Evolutionary conservation across 116 monocot species (phyloP), one percentile per base, ranked within the genome.

Genomic region (Iris pallida): DNA sequence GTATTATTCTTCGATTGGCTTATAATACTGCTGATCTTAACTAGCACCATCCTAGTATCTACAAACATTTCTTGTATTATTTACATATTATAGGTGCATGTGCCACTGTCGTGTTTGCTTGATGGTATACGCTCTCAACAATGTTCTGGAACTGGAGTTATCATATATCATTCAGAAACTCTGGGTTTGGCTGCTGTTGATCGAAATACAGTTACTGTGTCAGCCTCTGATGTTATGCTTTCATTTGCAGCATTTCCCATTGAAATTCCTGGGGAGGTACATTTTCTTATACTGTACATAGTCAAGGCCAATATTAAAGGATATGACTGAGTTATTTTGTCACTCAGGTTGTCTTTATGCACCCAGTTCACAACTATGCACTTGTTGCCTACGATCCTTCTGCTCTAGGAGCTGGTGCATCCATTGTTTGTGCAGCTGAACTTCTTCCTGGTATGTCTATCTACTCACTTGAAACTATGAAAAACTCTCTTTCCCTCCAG

Each of bases 191-290:
- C 58, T 49, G 87, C 71, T 75, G 84, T 93, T 71, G 93, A 93
- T 56, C 82, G 75, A 70, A 93, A 89, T 53, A 89, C 89, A 57
- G 89, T 87, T 57, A 83, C 90, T 58, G 76, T 93, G 41, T 85
- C 89, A 53, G 79, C 77, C 14, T 93, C 80, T 76, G 90, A 93
- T 71, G 82, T 93, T 13, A 82, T 93, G 84, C 76, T 93, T 57
- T 93, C 93, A 53, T 89, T 93, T 80, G 90, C 90, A 74, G 93
- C 93, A 48, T 86, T 82, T 79, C 90, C 93, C 2, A 90, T 93
- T 48, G 93, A 93, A 87, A 85, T 90, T 76, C 89, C 90, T 68
- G 93, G 80, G 19, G 93, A 93, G 83, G 90, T 93, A 76, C 55
- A 54, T 74, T 13, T 12, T 8, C 48, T 59, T 30, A 42, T 9